A percentile compares a stretch with the other conserved stretches of the same genome.
Evolutionary conservation across 306 rosid species (phyloP).

Genomic region (Oxytropis ochrocephala): DNA sequence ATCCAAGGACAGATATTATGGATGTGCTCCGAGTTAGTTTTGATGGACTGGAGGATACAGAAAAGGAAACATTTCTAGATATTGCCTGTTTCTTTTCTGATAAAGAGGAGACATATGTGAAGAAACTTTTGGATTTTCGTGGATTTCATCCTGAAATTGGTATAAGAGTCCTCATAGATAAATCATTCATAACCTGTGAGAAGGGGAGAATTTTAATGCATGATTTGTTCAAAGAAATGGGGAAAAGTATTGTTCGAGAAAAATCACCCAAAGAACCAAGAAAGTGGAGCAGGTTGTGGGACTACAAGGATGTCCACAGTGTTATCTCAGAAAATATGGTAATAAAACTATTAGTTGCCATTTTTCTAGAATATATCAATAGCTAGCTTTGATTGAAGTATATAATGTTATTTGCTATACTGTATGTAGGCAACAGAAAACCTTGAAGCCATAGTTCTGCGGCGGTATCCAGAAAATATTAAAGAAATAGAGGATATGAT

Average conservation of each 20-base stretch:
- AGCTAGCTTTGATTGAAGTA: neutral
- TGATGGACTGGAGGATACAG: neutral
- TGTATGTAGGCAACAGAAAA: neutral
- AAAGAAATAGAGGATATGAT: neutral
- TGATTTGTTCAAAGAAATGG: conserved; percentile 7
- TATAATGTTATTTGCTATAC: neutral
- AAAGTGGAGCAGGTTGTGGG: conserved; percentile 19
- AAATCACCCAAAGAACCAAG: conserved; percentile 16
- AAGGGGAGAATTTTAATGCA: rapidly evolving
- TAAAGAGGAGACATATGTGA: rapidly evolving
- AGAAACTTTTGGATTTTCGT: neutral
- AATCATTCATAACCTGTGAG: neutral
- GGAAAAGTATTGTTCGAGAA: conserved; percentile 8
- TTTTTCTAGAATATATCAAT: neutral
- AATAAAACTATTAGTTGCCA: neutral
- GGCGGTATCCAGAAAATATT: rapidly evolving
- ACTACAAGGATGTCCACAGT: neutral
- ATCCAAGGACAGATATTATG: neutral
- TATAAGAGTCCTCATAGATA: neutral
- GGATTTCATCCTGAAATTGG: conserved; percentile 14
- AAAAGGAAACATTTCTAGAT: conserved; percentile 9
- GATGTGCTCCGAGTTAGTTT: neutral
- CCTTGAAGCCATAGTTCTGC: neutral
- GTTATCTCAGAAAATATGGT: neutral
- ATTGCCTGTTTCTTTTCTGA: neutral